Conservation (phyloP, 192 early-diverging fungal genomes). For the Jimgerdemannia lactiflua region DNA sequence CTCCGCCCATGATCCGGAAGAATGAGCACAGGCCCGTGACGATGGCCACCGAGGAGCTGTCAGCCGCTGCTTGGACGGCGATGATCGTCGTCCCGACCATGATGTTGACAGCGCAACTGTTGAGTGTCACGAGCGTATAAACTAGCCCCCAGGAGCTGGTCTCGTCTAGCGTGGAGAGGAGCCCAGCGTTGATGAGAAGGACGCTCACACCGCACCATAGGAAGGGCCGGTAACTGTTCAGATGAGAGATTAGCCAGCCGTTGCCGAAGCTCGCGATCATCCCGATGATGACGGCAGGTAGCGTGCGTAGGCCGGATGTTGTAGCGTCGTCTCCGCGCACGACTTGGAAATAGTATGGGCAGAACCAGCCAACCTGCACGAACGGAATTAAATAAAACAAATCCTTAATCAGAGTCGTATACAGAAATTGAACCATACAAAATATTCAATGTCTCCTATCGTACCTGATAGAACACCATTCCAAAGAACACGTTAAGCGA, state of each 20-base stretch:
- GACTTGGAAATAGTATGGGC: conserved; percentile 52
- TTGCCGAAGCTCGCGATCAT: conserved; percentile 8
- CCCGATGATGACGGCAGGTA: conserved; percentile 32
- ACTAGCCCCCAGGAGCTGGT: conserved; percentile 15
- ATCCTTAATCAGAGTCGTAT: no score
- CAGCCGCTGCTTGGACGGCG: conserved; percentile 28
- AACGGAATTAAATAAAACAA: no score
- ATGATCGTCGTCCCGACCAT: conserved; percentile 30
- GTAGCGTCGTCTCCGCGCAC: conserved; percentile 60
- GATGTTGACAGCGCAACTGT: conserved; percentile 21
- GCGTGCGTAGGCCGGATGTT: conserved; percentile 31
- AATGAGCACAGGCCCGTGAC: conserved; percentile 37
- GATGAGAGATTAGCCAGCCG: conserved; percentile 23
- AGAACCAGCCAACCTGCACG: conserved; percentile 59
- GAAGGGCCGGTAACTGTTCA: conserved; percentile 19
- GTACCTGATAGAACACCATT: conserved; percentile 26
- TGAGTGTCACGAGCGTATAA: conserved; percentile 27
- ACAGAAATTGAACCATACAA: no score
- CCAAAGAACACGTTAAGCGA: conserved; percentile 33
- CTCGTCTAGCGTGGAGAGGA: conserved; percentile 63
- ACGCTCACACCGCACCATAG: conserved; percentile 55
- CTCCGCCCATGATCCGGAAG: conserved; percentile 27
- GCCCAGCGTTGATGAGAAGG: conserved; percentile 56
- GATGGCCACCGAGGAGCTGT: conserved; percentile 21
- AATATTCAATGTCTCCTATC: conserved; percentile 5